Percentiles rank a stretch among this genome's conserved stretches.
phyloP scores from a whole-genome alignment of 1,284 basidiomycete species.

The Marasmius sp. region DNA sequence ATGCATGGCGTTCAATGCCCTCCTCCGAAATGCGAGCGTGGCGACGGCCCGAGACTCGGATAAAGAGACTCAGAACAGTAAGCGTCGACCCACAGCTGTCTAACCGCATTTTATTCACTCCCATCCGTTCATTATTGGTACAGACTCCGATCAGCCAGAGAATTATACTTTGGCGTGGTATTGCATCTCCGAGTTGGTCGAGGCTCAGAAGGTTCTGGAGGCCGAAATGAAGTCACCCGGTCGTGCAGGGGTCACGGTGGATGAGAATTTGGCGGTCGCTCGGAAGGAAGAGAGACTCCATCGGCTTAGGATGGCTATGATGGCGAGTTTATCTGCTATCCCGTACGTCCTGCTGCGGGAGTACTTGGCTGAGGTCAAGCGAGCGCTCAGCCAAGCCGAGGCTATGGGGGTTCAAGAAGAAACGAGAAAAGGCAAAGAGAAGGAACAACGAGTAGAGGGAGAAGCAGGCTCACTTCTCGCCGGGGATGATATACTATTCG shows the following conservation, averaged over 20 bases:
- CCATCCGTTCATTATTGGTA: background rate
- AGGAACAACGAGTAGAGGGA: conserved; percentile 25
- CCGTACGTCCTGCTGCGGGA: conserved; percentile 52
- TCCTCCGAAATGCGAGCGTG: conserved; percentile 57
- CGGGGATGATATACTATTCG: background rate
- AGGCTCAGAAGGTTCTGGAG: background rate
- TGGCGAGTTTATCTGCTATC: conserved; percentile 60
- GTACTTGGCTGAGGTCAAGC: conserved; percentile 48
- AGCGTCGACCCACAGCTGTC: too few relatives aligned
- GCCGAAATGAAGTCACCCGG: background rate
- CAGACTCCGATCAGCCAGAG: background rate
- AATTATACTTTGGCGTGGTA: conserved; percentile 1
- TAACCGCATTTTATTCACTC: too few relatives aligned
- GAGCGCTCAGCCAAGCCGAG: conserved; percentile 22
- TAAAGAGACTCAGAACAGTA: too few relatives aligned
- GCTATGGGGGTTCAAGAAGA: background rate
- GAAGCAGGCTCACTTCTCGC: conserved; percentile 28
- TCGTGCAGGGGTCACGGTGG: background rate
- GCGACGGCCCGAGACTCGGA: background rate
- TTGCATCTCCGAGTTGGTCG: background rate
- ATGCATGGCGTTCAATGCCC: conserved; percentile 62
- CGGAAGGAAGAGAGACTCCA: conserved; percentile 38
- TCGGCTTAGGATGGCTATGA: conserved; percentile 54
- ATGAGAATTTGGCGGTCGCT: background rate
- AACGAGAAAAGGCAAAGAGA: conserved; percentile 16